Evolutionary conservation across 1,139 yeast species (phyloP), one percentile per base, ranked within the genome.

Genomic region (Hyphopichia khmerensis): DNA sequence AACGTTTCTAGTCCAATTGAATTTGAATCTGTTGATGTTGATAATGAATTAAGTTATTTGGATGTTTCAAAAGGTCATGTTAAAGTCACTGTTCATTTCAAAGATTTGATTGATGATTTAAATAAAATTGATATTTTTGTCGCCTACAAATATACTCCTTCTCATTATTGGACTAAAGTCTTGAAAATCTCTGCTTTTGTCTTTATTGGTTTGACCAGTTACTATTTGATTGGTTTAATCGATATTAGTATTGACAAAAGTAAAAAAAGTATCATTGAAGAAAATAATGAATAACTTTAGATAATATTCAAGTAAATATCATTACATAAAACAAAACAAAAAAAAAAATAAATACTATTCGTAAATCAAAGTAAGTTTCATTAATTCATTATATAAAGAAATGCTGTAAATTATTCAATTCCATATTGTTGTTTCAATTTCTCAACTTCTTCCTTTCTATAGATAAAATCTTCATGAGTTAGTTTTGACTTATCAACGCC

Each of bases 61-160:
- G 98, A 93, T 65, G 77, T 88, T 40, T 67, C 75, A 30, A 68
- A 74, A 35, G 99, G 99, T 23, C 95, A 93, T 52, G 83, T 87
- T 32, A 85, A 87, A 52, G 77, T 88, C n/a, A 76, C 83, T 15
- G 65, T 90, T 42, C 67, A 68, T 33, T 87, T 75, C 60, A 59
- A 64, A 23, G 84, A 87, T 59, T 60, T 91, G 50, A 77, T 87
- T 48, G 96, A 87, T 60, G 90, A 83, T 46, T 73, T 87, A 60
- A 72, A 77, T 46, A 69, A 72, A 38, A 70, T 82, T 33, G 80
- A 80, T 41, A 65, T 90, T 8, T 67, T 76, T 45, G 69, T 91
- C 41, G 72, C 76, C 48, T 93, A 91, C 65, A 74, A 68, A 50
- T 87, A 80, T 62, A 66, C 88, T 17, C 60, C 65, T 13, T 56